A percentile compares a stretch with the other conserved stretches of the same genome.
phyloP scores from a whole-genome alignment of 257 asterid species.

The Salvia rosmarinus region DNA sequence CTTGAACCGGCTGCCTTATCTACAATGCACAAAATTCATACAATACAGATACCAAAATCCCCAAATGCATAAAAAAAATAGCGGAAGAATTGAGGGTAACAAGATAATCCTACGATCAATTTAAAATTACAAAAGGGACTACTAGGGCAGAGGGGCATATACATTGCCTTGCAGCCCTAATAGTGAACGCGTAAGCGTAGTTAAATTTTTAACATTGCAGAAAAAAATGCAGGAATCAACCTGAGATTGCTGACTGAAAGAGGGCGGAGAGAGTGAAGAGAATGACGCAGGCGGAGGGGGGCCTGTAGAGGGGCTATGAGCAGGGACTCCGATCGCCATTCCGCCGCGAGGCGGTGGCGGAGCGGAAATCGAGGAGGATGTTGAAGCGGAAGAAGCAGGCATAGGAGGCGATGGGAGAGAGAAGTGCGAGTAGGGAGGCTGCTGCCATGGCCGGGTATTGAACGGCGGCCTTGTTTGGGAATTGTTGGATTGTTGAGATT shows the following conservation, averaged over 20 bases:
- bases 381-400: constrained; percentile 54
- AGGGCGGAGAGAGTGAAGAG: constrained; percentile 60
- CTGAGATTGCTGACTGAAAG: constrained; percentile 73
- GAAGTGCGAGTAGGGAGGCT: constrained; percentile 52
- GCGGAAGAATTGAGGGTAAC: background rate
- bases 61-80: constrained; percentile 15
- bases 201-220: background rate
- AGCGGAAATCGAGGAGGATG: constrained; percentile 49
- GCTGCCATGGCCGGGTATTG: constrained; percentile 70
- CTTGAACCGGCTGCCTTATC: constrained; percentile 74
- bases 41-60: constrained; percentile 10
- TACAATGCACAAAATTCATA: constrained; percentile 32
- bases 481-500: constrained; percentile 40
- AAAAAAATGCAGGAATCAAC: constrained; percentile 28
- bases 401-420: constrained; percentile 63
- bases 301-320: constrained; percentile 59
- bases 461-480: constrained; percentile 53
- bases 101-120: background rate
- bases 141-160: background rate
- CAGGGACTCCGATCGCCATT: constrained; percentile 85
- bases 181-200: background rate
- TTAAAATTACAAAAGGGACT: background rate
- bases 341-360: constrained; percentile 63
- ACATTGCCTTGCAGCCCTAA: constrained; percentile 11
- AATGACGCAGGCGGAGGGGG: constrained; percentile 61